Evolutionary conservation across 441 rosid genomes (phyloP).

Genomic region (Gossypium aridum): DNA sequence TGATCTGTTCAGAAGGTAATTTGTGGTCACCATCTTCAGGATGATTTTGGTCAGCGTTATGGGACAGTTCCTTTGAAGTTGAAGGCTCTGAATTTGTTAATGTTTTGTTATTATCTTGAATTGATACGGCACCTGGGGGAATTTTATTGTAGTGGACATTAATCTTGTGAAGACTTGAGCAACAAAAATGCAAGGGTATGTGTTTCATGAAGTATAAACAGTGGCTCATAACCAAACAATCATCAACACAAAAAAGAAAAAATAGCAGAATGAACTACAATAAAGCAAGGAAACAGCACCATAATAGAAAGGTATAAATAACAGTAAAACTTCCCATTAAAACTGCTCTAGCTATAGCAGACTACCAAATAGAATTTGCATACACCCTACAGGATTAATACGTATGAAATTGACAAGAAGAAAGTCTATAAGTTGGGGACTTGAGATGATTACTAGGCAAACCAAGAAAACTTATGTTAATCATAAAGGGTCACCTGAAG

Average conservation of each 20-base stretch:
- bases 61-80: slow-evolving; percentile 13
- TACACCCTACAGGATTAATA: neutral
- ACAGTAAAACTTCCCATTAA: neutral
- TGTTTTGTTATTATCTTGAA: slow-evolving; percentile 12
- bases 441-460: neutral
- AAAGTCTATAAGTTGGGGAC: neutral
- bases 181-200: neutral
- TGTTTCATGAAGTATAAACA: neutral
- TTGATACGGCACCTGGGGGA: slow-evolving; percentile 19
- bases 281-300: neutral
- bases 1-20: slow-evolving; percentile 19
- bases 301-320: neutral
- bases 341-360: neutral
- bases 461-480: neutral
- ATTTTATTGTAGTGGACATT: neutral
- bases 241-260: neutral
- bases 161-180: neutral
- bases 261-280: neutral
- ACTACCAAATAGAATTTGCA: slow-evolving; percentile 2
- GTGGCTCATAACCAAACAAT: neutral
- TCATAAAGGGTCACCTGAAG: slow-evolving; percentile 40
- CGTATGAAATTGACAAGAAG: neutral
- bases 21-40: slow-evolving; percentile 22
- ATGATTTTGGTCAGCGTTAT: slow-evolving; percentile 13
- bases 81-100: slow-evolving; percentile 16